phyloP scores from a whole-genome alignment of 306 rosid genomes.

The apple (Malus domestica) region DNA sequence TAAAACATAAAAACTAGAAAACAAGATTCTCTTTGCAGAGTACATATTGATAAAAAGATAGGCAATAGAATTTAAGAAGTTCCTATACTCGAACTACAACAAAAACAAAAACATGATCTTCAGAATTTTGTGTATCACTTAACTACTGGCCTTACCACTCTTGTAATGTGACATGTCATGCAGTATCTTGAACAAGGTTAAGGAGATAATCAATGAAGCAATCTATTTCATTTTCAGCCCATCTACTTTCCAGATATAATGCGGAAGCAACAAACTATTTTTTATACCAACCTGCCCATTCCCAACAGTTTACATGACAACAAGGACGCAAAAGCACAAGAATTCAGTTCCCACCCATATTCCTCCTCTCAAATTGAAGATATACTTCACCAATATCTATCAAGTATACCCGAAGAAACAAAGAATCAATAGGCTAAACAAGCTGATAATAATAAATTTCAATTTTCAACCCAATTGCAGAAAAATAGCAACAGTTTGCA shows the following conservation, averaged over 20 bases:
- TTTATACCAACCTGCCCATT: not conserved
- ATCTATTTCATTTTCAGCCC: not conserved
- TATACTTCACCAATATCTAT: not conserved
- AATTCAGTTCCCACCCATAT: not conserved
- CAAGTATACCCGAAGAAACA: not conserved
- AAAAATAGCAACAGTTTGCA: constrained; percentile 1
- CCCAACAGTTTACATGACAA: no score
- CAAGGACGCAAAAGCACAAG: not conserved
- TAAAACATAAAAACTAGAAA: not conserved
- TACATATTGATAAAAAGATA: not conserved
- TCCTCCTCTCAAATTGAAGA: no score
- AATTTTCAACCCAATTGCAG: not conserved
- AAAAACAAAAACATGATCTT: not conserved
- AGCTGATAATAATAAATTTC: not conserved
- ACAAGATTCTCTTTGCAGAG: not conserved
- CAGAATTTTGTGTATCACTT: not conserved
- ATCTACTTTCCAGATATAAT: not conserved
- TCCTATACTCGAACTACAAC: not conserved
- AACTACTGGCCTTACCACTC: constrained; percentile 71
- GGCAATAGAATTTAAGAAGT: not conserved
- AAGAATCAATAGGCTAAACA: not conserved
- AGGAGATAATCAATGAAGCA: constrained; percentile 36
- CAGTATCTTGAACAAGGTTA: constrained; percentile 71
- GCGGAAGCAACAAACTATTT: not conserved
- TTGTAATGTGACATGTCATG: constrained; percentile 94